Evolutionary conservation across 306 rosid species (phyloP).

Genomic region (Quercus dentata): DNA sequence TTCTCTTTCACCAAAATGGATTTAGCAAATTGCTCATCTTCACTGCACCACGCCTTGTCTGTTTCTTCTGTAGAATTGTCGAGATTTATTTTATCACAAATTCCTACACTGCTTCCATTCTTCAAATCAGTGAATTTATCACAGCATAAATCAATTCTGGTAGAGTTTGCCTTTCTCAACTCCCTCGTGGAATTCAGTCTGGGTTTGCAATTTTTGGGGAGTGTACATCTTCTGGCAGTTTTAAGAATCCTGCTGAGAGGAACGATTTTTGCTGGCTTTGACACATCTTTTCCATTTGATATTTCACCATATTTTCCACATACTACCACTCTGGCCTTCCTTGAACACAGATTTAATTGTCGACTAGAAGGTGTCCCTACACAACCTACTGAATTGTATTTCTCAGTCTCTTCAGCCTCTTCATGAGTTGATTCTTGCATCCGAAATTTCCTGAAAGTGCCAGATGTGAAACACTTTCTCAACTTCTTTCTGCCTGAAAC

Average conservation of each 20-base stretch:
- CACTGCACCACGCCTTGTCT: slow-evolving; percentile 10
- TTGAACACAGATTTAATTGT: slow-evolving; percentile 22
- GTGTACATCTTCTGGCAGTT: slow-evolving; percentile 35
- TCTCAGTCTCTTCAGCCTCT: slow-evolving; percentile 20
- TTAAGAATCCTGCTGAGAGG: slow-evolving; percentile 50
- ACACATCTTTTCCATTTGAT: slow-evolving; percentile 25
- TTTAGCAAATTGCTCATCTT: slow-evolving; percentile 14
- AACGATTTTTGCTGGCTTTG: slow-evolving; percentile 54
- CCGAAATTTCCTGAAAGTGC: slow-evolving; percentile 17
- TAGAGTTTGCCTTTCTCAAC: slow-evolving; percentile 29
- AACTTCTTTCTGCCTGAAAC: slow-evolving; percentile 39
- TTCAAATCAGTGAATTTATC: slow-evolving; percentile 19
- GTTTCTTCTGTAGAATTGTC: slow-evolving; percentile 20
- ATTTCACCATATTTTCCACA: slow-evolving; percentile 67
- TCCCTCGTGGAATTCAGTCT: slow-evolving; percentile 23
- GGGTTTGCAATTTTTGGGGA: slow-evolving; percentile 23
- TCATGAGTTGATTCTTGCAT: slow-evolving; percentile 23
- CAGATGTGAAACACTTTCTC: slow-evolving; percentile 30
- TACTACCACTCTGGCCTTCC: slow-evolving; percentile 49
- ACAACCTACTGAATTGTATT: slow-evolving; percentile 3
- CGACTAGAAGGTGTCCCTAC: slow-evolving; percentile 22
- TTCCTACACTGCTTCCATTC: slow-evolving; percentile 12
- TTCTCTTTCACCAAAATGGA: slow-evolving; percentile 25
- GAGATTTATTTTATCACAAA: slow-evolving; percentile 17
- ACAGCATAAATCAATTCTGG: slow-evolving; percentile 13